Percentiles rank a stretch among this genome's conserved stretches.
Conservation (phyloP, 1,139 yeast genomes). For the Suhomyces terraborum region DNA sequence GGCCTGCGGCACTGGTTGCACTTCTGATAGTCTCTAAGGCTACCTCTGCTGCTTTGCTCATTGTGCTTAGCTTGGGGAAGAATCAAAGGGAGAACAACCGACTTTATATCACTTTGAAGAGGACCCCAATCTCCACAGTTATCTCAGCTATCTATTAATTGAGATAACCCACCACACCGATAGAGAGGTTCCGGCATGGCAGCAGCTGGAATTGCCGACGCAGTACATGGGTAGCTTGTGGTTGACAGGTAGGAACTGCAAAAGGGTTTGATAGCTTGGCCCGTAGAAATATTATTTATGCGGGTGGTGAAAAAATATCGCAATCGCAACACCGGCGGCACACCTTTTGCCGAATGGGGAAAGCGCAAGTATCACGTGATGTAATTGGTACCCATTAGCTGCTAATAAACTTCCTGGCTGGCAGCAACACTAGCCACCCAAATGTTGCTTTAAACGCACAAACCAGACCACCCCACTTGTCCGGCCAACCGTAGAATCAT, state of each 20-base stretch:
- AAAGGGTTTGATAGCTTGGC: neutral
- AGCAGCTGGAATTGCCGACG: neutral
- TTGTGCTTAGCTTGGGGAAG: neutral
- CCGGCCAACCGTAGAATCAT: too few species aligned
- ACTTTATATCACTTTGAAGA: neutral
- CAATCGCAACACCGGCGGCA: too few species aligned
- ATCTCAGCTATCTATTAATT: neutral
- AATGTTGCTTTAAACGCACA: too few species aligned
- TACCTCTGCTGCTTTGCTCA: neutral
- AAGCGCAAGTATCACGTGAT: too few species aligned
- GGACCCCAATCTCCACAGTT: neutral
- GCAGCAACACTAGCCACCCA: too few species aligned
- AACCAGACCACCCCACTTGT: too few species aligned
- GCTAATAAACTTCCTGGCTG: too few species aligned
- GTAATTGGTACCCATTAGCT: too few species aligned
- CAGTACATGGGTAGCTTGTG: neutral
- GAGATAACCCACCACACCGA: neutral
- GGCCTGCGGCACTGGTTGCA: slow-evolving; percentile 12
- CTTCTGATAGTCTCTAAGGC: slow-evolving; percentile 11
- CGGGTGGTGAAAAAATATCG: neutral
- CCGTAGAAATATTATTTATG: neutral
- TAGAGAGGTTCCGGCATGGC: neutral
- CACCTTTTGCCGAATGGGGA: too few species aligned
- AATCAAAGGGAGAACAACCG: neutral
- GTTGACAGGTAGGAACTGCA: neutral